phyloP scores from a whole-genome alignment of 306 rosid species.

The Geum urbanum region DNA sequence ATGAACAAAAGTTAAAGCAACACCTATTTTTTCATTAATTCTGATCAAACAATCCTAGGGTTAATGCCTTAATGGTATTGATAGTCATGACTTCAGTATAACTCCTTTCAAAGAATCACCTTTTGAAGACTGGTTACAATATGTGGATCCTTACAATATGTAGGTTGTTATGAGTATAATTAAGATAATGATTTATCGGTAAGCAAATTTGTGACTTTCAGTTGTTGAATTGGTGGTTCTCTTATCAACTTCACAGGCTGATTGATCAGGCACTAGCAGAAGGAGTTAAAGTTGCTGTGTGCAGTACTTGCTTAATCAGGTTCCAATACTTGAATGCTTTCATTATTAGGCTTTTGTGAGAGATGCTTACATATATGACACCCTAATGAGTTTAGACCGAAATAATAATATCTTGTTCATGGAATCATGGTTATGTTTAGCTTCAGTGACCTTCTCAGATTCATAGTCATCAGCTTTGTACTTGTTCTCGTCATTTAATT shows the following conservation, averaged over 20 bases:
- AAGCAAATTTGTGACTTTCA: not conserved
- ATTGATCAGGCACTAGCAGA: conserved; percentile 81
- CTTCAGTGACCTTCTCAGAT: not conserved
- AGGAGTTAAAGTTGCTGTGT: conserved; percentile 94
- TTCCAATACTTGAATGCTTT: conserved; percentile 30
- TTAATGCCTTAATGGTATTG: too few relatives aligned
- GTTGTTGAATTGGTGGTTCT: conserved; percentile 13
- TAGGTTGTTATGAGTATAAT: not conserved
- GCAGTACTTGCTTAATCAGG: conserved; percentile 80
- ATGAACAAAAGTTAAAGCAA: not conserved
- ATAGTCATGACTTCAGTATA: not conserved
- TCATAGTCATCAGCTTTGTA: not conserved
- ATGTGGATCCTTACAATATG: too few relatives aligned
- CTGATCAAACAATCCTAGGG: not conserved
- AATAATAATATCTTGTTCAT: conserved; percentile 9
- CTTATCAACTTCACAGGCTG: conserved; percentile 49
- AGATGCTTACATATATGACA: conserved; percentile 12
- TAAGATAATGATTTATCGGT: not conserved
- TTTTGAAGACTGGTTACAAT: not conserved
- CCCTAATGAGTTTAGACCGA: not conserved
- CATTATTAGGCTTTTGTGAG: conserved; percentile 6
- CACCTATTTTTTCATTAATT: not conserved
- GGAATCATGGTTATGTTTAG: conserved; percentile 17
- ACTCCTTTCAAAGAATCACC: not conserved
- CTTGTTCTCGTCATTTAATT: conserved; percentile 17